Percentiles rank a stretch among this genome's conserved stretches.
These are phyloP conservation scores for Apiotrichum veenhuisii DNA, from an alignment of 1,284 basidiomycete species.

Conservation along the genomic window DNA sequence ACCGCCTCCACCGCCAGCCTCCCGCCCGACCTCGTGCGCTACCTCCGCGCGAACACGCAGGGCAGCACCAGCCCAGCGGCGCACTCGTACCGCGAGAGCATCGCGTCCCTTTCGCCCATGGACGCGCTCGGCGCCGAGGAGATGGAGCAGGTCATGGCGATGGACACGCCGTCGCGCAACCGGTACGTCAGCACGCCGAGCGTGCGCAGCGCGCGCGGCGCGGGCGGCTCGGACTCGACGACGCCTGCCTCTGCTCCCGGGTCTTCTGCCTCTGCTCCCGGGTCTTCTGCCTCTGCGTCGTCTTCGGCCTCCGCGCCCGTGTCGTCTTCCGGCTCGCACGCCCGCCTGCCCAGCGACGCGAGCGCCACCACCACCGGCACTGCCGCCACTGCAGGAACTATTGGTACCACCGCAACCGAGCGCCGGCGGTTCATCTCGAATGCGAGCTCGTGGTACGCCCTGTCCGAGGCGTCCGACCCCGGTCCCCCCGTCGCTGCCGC, in stretches of 20 bases:
- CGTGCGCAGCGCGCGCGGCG: too few relatives aligned
- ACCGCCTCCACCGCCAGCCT: not conserved
- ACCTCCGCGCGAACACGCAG: too few relatives aligned
- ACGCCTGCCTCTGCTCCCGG: too few relatives aligned
- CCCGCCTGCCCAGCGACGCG: not conserved
- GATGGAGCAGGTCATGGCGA: slow-evolving; percentile 39
- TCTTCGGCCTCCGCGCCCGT: too few relatives aligned
- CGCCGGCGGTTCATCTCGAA: not conserved
- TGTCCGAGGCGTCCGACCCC: not conserved
- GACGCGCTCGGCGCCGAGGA: slow-evolving; percentile 27
- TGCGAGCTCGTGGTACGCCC: not conserved
- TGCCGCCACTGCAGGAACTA: too few relatives aligned
- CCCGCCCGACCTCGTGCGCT: too few relatives aligned
- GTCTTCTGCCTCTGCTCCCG: too few relatives aligned
- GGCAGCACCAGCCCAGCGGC: not conserved
- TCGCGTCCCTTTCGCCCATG: not conserved
- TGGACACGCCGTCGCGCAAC: slow-evolving; percentile 37
- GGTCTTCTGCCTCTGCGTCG: too few relatives aligned
- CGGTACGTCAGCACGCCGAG: slow-evolving; percentile 35
- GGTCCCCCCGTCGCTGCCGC: not conserved
- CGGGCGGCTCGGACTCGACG: not conserved
- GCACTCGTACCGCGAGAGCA: not conserved
- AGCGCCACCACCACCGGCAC: not conserved
- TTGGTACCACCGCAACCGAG: not conserved
- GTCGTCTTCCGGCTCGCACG: not conserved